Percentiles rank a stretch among this genome's conserved stretches.
These are phyloP conservation scores for Wilcoxina mikolae DNA, from an alignment of 495 filamentous ascomycete species.

Conservation along the genomic window DNA sequence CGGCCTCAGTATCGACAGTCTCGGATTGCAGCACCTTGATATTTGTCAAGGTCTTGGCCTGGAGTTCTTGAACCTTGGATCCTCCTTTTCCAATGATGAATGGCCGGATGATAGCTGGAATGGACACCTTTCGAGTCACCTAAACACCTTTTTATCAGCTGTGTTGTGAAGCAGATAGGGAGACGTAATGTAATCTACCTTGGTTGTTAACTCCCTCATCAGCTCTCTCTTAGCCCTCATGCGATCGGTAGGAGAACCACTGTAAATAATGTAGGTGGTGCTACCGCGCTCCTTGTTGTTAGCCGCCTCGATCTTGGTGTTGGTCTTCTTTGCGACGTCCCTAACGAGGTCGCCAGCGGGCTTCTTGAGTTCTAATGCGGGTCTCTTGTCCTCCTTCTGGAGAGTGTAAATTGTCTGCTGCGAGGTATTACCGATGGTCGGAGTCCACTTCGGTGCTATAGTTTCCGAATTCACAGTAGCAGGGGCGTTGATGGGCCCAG, in stretches of 20 bases:
- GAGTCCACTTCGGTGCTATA: conserved; percentile 26
- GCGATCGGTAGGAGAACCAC: conserved; percentile 53
- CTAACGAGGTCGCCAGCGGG: conserved; percentile 67
- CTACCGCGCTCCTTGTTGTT: conserved; percentile 44
- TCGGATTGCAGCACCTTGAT: conserved; percentile 77
- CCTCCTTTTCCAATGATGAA: conserved; percentile 87
- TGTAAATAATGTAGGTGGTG: conserved; percentile 65
- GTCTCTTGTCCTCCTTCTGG: conserved; percentile 55
- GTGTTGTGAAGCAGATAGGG: neutral
- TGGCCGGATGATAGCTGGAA: conserved; percentile 66
- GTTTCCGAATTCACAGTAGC: conserved; percentile 23
- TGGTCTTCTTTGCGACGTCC: conserved; percentile 77
- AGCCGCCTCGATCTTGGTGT: conserved; percentile 64
- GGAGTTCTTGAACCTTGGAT: conserved; percentile 72
- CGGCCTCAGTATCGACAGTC: conserved; percentile 34
- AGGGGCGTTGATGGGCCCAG: conserved; percentile 23
- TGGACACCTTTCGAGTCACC: conserved; percentile 58
- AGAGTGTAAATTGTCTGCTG: conserved; percentile 61
- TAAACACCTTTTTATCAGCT: conserved; percentile 27
- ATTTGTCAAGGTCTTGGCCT: conserved; percentile 67
- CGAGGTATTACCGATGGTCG: conserved; percentile 59
- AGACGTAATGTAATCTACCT: conserved; percentile 45
- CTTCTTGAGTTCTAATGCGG: conserved; percentile 60
- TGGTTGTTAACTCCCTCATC: conserved; percentile 66
- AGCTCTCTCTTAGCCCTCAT: conserved; percentile 75